Base-by-base conservation (phyloP, 371 early-diverging fungal species). In the Lichtheimia ramosa region DNA sequence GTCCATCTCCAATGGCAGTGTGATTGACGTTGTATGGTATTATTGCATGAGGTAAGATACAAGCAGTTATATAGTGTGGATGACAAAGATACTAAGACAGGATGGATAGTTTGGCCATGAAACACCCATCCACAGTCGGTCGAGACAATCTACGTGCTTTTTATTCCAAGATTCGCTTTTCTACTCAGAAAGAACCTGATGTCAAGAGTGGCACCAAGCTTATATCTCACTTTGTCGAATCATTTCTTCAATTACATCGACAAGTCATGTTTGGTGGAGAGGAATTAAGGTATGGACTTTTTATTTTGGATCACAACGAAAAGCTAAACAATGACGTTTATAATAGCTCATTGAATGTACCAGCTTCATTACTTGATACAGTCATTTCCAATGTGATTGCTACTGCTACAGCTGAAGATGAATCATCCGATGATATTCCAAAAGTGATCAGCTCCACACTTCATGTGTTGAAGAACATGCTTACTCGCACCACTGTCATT, bases 11-110 rank as follows among this genome's bases (percentile, higher is more conserved):
- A 73, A 56, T 49, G 77, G 81, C 3, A 77, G 72, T 43, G 75
- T 68, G 0, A 77, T 81, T 57, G 81, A 81, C 61, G 74, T 81
- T 12, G 81, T 77, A 13, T 81, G 75, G 72, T 77, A 77, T 34
- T 81, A 81, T 54, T 81, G 77, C 46, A 75, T 81, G 75, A 79
- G 72, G 75, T 75, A 71, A 59, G 24, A 5, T 21, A 18, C 40
- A 13, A 20, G 12, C 15, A 12, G 24, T 25, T 40, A 28, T 3
- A 16, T 54, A 13, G 42, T 16, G 12, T 55, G 10, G 16, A 55
- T 16, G 13, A 2, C 40, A 41, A 39, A 15, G 8, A 8, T 1
- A 25, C 13, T 39, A 34, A 27, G 13, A 14, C 53, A 18, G 15
- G 24, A 1, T 14, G 3, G 16, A 4, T 56, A 76, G 81, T 42